phyloP scores from a whole-genome alignment of 2,329 filamentous ascomycete species.

The Alternaria arbusti region DNA sequence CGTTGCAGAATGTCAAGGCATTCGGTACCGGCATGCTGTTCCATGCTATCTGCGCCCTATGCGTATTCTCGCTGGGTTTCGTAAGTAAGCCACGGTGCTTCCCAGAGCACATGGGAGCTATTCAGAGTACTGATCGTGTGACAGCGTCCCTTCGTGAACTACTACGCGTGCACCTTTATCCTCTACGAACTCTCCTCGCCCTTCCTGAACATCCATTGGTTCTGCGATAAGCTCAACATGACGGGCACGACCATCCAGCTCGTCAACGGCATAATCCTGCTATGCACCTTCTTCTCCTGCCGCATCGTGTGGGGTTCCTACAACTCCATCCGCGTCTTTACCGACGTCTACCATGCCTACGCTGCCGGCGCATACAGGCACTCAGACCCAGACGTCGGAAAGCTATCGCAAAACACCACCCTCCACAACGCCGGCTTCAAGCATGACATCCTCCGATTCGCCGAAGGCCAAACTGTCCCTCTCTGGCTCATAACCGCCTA shows the following conservation, averaged over 20 bases:
- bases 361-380: conserved; percentile 26
- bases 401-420: conserved; percentile 30
- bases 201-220: conserved; percentile 90
- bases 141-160: conserved; percentile 83
- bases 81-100: conserved; percentile 58
- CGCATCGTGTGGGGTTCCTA: conserved; percentile 81
- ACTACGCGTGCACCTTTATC: conserved; percentile 80
- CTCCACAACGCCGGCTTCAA: conserved; percentile 30
- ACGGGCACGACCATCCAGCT: conserved; percentile 77
- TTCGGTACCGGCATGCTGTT: conserved; percentile 80
- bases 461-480: conserved; percentile 58
- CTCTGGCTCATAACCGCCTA: conserved; percentile 74
- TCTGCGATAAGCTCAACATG: conserved; percentile 84
- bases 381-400: conserved; percentile 38
- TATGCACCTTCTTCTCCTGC: conserved; percentile 76
- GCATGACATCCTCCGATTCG: conserved; percentile 58
- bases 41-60: conserved; percentile 75
- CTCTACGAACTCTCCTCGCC: conserved; percentile 87
- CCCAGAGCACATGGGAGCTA: background rate
- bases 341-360: conserved; percentile 65
- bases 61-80: conserved; percentile 79
- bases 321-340: conserved; percentile 68
- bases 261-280: conserved; percentile 76
- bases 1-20: conserved; percentile 69
- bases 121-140: background rate